phyloP scores from a whole-genome alignment of 352 stramenopile species.

The Phytophthora vignae region DNA sequence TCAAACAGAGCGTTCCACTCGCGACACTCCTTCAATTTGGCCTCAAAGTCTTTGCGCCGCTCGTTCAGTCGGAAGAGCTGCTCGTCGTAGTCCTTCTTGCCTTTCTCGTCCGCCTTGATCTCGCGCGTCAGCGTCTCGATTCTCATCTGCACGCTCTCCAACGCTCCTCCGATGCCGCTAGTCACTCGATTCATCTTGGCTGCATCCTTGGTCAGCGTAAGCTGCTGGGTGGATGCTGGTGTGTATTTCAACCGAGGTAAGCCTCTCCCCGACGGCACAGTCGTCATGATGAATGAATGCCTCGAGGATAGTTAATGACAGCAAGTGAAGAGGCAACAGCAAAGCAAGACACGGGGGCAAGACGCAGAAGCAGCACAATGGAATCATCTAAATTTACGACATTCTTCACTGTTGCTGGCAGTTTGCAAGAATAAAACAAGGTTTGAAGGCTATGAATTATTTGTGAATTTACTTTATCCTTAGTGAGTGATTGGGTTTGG shows the following conservation, averaged over 20 bases:
- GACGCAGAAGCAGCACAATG: neutral
- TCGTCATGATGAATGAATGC: slow-evolving; percentile 10
- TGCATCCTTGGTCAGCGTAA: slow-evolving; percentile 62
- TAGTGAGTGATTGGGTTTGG: slow-evolving; percentile 27
- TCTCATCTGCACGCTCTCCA: slow-evolving; percentile 67
- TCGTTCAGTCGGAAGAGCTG: slow-evolving; percentile 71
- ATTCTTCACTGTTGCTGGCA: neutral
- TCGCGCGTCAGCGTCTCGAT: slow-evolving; percentile 72
- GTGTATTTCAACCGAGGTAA: slow-evolving; percentile 66
- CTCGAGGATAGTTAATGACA: neutral
- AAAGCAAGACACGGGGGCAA: neutral
- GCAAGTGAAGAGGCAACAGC: neutral
- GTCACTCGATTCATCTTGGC: slow-evolving; percentile 78
- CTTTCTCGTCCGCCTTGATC: slow-evolving; percentile 80
- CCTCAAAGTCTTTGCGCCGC: slow-evolving; percentile 58
- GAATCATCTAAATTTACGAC: no score
- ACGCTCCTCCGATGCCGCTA: slow-evolving; percentile 69
- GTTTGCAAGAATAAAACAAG: neutral
- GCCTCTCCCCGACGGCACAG: slow-evolving; percentile 28
- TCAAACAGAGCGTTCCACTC: slow-evolving; percentile 78
- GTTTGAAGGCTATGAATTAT: no score
- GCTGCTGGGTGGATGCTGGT: slow-evolving; percentile 47
- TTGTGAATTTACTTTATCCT: neutral
- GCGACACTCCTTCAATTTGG: slow-evolving; percentile 58
- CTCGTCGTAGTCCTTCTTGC: slow-evolving; percentile 83